These are phyloP conservation scores for Nyctanthes arbortristis DNA, from an alignment of 257 asterid genomes.

Conservation along the genomic window DNA sequence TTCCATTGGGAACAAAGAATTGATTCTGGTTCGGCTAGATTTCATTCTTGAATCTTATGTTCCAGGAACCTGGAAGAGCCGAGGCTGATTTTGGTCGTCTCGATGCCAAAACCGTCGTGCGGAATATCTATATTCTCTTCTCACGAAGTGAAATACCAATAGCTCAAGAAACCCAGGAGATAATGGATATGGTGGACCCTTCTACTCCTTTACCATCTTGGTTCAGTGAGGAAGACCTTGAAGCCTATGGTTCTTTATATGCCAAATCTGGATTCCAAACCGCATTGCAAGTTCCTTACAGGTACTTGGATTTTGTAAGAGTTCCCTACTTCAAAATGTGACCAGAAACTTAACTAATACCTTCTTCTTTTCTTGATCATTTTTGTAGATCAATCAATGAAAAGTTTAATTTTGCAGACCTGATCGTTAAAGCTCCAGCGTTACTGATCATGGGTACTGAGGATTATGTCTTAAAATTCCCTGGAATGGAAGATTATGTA, in stretches of 20 bases:
- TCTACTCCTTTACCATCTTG: conserved; percentile 57
- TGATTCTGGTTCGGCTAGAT: neutral
- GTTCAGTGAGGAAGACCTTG: conserved; percentile 60
- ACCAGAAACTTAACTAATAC: too few species aligned
- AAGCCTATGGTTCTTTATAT: conserved; percentile 49
- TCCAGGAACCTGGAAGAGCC: conserved; percentile 53
- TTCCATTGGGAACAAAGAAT: neutral
- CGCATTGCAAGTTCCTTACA: conserved; percentile 62
- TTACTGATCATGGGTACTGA: too few species aligned
- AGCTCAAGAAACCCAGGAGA: conserved; percentile 45
- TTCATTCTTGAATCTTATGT: neutral
- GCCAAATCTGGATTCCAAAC: conserved; percentile 61
- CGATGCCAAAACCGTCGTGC: conserved; percentile 41
- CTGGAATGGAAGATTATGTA: too few species aligned
- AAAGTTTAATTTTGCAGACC: too few species aligned
- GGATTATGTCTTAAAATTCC: too few species aligned
- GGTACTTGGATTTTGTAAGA: too few species aligned
- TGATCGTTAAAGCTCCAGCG: too few species aligned
- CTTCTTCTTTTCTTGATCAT: neutral
- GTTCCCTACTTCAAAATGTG: neutral
- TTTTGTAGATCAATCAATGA: neutral
- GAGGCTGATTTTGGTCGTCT: conserved; percentile 59
- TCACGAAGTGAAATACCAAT: conserved; percentile 41
- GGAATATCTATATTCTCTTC: conserved; percentile 46
- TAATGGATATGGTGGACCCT: conserved; percentile 61